Conservation (phyloP, 1,284 basidiomycete genomes). For the Sanguinoderma infundibulare region DNA sequence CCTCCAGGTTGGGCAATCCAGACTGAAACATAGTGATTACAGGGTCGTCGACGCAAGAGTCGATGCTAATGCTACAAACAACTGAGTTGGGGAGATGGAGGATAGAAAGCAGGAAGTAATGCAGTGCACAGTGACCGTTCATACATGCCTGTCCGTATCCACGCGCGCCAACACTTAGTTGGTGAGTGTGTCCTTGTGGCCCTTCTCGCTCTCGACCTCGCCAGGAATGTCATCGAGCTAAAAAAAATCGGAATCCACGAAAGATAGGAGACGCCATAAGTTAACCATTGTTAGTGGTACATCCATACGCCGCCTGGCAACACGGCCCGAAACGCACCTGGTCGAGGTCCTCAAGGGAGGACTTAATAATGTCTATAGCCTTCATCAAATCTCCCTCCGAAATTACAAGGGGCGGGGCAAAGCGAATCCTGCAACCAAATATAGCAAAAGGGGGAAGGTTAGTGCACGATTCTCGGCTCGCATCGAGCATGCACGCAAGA, state of each 20-base stretch:
- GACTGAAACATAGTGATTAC: background rate
- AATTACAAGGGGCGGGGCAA: conserved; percentile 95
- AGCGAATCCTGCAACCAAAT: conserved; percentile 72
- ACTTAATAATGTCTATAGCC: conserved; percentile 78
- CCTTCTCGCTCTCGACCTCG: conserved; percentile 63
- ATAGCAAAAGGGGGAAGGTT: background rate
- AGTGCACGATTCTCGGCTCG: conserved; percentile 2
- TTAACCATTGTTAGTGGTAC: conserved; percentile 11
- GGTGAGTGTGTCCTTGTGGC: conserved; percentile 47
- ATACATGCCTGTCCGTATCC: background rate
- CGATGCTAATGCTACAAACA: conserved; percentile 9
- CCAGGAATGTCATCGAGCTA: conserved; percentile 77
- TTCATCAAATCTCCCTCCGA: conserved; percentile 81
- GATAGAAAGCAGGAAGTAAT: background rate
- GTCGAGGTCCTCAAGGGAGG: conserved; percentile 85
- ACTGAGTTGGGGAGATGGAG: background rate
- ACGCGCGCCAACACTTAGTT: conserved; percentile 28
- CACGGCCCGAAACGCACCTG: conserved; percentile 49
- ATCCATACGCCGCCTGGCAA: background rate
- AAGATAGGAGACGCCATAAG: conserved; percentile 2
- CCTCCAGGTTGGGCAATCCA: background rate
- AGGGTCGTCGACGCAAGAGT: background rate
- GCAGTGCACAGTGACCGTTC: background rate
- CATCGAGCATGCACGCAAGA: background rate
- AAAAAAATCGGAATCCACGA: background rate